A percentile compares a stretch with the other conserved stretches of the same genome.
Evolutionary conservation across 257 asterid species (phyloP).

Genomic region (Solanum chiquidenum): DNA sequence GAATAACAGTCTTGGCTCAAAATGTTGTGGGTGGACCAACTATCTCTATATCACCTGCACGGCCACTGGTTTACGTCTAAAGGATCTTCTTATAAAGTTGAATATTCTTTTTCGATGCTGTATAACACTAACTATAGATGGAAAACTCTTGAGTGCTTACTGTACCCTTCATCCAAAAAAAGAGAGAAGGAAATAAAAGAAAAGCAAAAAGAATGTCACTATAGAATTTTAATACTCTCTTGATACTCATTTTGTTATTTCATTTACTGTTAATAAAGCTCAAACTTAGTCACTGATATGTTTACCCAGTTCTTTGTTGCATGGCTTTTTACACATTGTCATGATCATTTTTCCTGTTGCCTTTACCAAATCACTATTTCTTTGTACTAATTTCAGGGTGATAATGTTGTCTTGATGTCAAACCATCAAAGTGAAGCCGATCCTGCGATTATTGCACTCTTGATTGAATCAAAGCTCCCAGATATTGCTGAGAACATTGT

Average conservation of each 20-base stretch:
- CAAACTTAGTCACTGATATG: not conserved
- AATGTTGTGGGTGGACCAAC: not conserved
- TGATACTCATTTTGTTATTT: not conserved
- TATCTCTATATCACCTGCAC: not conserved
- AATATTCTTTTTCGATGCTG: not conserved
- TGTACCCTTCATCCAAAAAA: not conserved
- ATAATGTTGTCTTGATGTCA: conserved; percentile 77
- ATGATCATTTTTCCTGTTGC: not conserved
- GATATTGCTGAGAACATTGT: conserved; percentile 80
- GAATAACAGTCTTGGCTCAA: not conserved
- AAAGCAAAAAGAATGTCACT: not conserved
- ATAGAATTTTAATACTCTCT: not conserved
- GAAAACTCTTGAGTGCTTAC: not conserved
- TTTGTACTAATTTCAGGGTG: conserved; percentile 52
- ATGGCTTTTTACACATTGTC: conserved; percentile 9
- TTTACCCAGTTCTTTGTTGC: not conserved
- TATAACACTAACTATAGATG: not conserved
- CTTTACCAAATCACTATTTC: not conserved
- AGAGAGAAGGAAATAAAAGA: no score
- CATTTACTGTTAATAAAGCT: not conserved
- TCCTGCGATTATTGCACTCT: conserved; percentile 79
- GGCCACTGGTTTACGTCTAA: not conserved
- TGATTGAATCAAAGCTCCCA: conserved; percentile 70
- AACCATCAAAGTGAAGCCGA: conserved; percentile 99
- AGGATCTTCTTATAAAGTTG: not conserved